Evolutionary conservation across 164 flowering plant species (phyloP).

Genomic region (Echeveria elegans): DNA sequence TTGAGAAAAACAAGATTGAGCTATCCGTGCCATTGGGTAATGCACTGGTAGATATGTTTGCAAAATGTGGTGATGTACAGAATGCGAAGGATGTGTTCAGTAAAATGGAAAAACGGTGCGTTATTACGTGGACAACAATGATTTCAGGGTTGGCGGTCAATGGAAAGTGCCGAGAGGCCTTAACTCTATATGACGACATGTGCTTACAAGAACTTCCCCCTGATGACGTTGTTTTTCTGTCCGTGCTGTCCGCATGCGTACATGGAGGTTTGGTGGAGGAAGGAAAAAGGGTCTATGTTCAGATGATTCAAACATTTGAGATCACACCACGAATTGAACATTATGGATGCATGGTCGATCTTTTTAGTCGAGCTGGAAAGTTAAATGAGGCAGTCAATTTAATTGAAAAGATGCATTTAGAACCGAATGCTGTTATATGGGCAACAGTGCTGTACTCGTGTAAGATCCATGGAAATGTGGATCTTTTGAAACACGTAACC

Average conservation of each 20-base stretch:
- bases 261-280: not conserved
- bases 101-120: not conserved
- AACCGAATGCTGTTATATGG: not conserved
- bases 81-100: not conserved
- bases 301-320: not conserved
- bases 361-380: not conserved
- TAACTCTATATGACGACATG: not conserved
- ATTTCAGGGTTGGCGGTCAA: not conserved
- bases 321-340: not conserved
- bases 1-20: not conserved
- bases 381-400: not conserved
- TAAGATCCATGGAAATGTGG: not conserved
- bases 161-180: not conserved
- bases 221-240: not conserved
- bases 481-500: not conserved
- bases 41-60: not conserved
- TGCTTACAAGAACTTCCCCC: not conserved
- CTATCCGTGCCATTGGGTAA: not conserved
- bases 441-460: not conserved
- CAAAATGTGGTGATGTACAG: not conserved
- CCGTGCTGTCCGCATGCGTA: not conserved
- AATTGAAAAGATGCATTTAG: not conserved
- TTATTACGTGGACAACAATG: not conserved
- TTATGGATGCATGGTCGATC: not conserved
- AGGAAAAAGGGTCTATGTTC: not conserved